These are phyloP conservation scores for Chlamydomonas sp. DNA, from an alignment of 139 green algal species.

Conservation along the genomic window DNA sequence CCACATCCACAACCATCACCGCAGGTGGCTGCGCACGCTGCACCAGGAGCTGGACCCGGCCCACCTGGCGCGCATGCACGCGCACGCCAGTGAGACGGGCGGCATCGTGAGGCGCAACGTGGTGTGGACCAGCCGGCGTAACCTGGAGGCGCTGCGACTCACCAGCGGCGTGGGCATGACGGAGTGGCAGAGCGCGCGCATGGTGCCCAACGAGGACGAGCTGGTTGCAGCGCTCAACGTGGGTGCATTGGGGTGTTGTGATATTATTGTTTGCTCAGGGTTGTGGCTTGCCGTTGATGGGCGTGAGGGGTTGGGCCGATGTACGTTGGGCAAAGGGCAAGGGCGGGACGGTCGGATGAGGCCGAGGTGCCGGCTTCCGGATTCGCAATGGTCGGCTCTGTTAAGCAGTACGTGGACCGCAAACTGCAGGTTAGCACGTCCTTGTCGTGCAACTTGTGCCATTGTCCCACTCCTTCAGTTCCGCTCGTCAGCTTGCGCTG, in stretches of 20 bases:
- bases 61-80: slow-evolving; percentile 25
- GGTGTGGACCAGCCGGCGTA: slow-evolving; percentile 33
- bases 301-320: no score
- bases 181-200: slow-evolving; percentile 26
- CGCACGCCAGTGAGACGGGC: slow-evolving; percentile 19
- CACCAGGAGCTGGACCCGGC: slow-evolving; percentile 33
- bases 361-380: no score
- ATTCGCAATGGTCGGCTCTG: no score
- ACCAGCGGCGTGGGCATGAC: slow-evolving; percentile 30
- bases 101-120: slow-evolving; percentile 24
- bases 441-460: no score
- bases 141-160: slow-evolving; percentile 34
- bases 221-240: slow-evolving; percentile 24
- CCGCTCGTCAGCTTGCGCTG: no score
- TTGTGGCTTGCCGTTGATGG: no score
- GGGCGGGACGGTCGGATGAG: no score
- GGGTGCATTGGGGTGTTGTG: background rate
- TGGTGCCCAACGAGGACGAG: slow-evolving; percentile 39
- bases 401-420: no score
- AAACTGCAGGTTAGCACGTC: no score
- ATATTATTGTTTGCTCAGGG: no score
- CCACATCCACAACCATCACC: background rate
- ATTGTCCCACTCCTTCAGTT: no score
- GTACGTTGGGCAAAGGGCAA: no score
- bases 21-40: slow-evolving; percentile 15